Evolutionary conservation across 345 rosid species (phyloP), one percentile per base, ranked within the genome.

Genomic region (Lepidium didymum): DNA sequence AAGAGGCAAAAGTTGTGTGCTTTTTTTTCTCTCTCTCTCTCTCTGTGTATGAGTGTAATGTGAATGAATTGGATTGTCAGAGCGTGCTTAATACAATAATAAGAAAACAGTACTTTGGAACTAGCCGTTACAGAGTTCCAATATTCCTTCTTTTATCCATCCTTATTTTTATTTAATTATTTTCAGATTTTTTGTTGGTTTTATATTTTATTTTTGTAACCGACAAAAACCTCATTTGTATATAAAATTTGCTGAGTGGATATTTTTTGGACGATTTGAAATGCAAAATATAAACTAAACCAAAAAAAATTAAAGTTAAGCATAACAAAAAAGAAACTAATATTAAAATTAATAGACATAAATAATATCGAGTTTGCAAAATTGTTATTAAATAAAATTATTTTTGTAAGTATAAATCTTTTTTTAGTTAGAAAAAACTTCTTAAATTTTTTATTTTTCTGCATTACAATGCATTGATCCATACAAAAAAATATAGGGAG

Each of bases 121-220:
- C 41, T 71, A 71, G 75, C 75, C 75, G 75, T 71, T 71, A 71
- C 75, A 54, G 69, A 53, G 69, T 34, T n/a, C 55, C 35, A 49
- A 62, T 43, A 70, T 70, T 62, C 75, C 75, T 53, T 53, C 37
- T 70, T 44, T 53, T 62, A 14, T 70, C 68, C 54, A 40, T 56
- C 25, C 10, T 49, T n/a, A n/a, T 42, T 2, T 53, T 37, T 18
- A 51, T 27, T 6, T 27, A 7, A 54, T 40, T 68, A 1, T 19
- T 47, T 58, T 25, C 29, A 23, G 16, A 55, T 35, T 19, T 33
- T 52, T 3, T 8, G 27, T 65, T 27, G 41, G 0, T 21, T 49
- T 37, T 21, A 47, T 45, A 18, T n/a, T n/a, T 56, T 67, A 44
- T 56, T 44, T 21, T 21, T 21, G 23, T 21, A 54, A 45, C 47